phyloP scores from a whole-genome alignment of 257 asterid genomes.

The Asclepias syriaca region DNA sequence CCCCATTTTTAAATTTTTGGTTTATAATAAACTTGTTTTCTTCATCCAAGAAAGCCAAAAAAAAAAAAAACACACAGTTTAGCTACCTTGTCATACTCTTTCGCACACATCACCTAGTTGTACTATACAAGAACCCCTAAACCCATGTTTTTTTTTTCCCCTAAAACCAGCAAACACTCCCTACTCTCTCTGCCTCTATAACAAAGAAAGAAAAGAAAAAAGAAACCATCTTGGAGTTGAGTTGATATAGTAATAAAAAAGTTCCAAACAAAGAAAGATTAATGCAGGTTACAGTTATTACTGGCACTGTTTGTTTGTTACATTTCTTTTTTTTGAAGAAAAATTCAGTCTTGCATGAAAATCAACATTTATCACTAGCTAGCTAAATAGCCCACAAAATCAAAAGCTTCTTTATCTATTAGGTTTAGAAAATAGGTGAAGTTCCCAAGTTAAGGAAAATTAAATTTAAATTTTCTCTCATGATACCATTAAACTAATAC shows the following conservation, averaged over 20 bases:
- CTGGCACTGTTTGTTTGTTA: no score
- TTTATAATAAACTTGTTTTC: background rate
- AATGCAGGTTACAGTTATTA: background rate
- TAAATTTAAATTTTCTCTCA: no score
- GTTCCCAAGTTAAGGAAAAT: no score
- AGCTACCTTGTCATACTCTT: background rate
- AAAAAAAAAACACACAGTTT: background rate
- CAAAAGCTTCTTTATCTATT: no score
- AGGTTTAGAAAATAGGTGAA: no score
- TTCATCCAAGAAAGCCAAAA: conserved; percentile 7
- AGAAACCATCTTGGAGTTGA: background rate
- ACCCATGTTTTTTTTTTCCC: background rate
- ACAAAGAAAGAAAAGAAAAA: background rate
- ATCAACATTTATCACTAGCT: conserved; percentile 11
- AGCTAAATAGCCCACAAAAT: no score
- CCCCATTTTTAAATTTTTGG: background rate
- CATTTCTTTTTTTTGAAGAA: no score
- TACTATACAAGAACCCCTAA: background rate
- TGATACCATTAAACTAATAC: no score
- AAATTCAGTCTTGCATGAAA: no score
- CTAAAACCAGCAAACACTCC: background rate
- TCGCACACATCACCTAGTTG: background rate
- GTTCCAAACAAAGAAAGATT: conserved; percentile 7
- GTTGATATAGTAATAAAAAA: background rate
- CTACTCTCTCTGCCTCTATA: background rate